Evolutionary conservation across 148 eudicot species (phyloP), one percentile per base, ranked within the genome.

Genomic region (Fagopyrum tataricum): DNA sequence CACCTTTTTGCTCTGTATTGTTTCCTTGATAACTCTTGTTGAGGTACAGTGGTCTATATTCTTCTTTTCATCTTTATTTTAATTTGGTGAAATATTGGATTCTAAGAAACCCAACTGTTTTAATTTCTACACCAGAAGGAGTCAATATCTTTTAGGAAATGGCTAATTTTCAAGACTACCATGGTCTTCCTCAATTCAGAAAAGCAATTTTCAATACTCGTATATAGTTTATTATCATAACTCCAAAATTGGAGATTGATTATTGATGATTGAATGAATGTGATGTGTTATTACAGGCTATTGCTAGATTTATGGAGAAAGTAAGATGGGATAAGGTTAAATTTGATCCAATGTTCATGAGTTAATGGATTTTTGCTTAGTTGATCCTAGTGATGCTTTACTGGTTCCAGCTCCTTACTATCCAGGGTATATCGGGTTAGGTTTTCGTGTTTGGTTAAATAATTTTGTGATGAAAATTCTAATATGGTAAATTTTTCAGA

Each of bases 121-220:
- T 96, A 15, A 87, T 93, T 44, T 87, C 91, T 73, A 81, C 87
- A 0, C 43, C 24, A 1, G 89, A 90, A 84, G 98, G 98, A 59
- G 77, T 83, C 18, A 46, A 74, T 23, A 77, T 52, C 39, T 87
- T 93, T 80, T 81, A 67, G 77, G 86, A 88, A 39, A 79, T 93
- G 51, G 96, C 98, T 20, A 84, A 23, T 52, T 90, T 83, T 74
- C 96, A 92, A 62, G 98, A 92, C 70, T 92, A 92, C 77, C 93
- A 92, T 49, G 98, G 98, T 43, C 77, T 92, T 75, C 89, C 86
- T 1, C 80, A 87, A 70, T 92, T 92, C 31, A 81, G 91, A 84
- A 80, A 44, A 4, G 97, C 90, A 84, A 40, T 80, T 48, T 56
- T 17, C 23, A 51, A 40, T 48, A 47, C 6, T 58, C 4, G n/a